Base-by-base conservation (phyloP, 768 basidiomycete species). In the Rhizopogon rudus region DNA sequence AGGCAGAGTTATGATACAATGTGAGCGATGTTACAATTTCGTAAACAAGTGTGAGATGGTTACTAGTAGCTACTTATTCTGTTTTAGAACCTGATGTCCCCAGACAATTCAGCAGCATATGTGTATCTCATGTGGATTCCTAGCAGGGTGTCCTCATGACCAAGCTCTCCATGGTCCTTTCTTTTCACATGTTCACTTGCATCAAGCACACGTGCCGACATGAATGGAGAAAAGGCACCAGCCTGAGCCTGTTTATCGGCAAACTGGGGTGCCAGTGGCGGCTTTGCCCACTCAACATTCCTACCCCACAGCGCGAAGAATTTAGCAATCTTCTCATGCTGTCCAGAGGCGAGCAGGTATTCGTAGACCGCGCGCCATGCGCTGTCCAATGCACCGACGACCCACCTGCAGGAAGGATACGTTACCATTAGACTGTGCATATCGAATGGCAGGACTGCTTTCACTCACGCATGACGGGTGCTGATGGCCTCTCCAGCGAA, bases 401-500 rank as follows among this genome's bases (percentile, higher is more conserved):
- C 67, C 75, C 76, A 77, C 1, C 71, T 71, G 42, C 2, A 35
- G 5, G 20, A 25, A 25, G 3, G 22, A 33, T 16, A n/a, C 14
- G 13, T 53, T 29, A 6, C 1, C 33, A n/a, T 29, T 31, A 5
- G 35, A 35, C 25, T 31, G 10, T 9, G 20, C 46, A 22, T 6
- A 5, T 16, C 44, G 2, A 17, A 22, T 10, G 14, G 44, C 22
- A 51, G 6, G 3, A 48, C 31, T 33, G 17, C 4, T 35, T 42
- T 3, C 16, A 51, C 60, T 55, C 40, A 64, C 66, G 57, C 70
- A 44, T 77, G 76, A 16, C 63, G 66, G 14, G 59, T 62, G 52
- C 76, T 77, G 22, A 72, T 28, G 6, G 68, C 72, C 52, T 76
- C 74, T 10, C 73, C 71, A 25, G 73, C 73, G 49, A 74, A 69